These are phyloP conservation scores for Boletus smithii DNA, from an alignment of 1,284 basidiomycete species.

Conservation along the genomic window DNA sequence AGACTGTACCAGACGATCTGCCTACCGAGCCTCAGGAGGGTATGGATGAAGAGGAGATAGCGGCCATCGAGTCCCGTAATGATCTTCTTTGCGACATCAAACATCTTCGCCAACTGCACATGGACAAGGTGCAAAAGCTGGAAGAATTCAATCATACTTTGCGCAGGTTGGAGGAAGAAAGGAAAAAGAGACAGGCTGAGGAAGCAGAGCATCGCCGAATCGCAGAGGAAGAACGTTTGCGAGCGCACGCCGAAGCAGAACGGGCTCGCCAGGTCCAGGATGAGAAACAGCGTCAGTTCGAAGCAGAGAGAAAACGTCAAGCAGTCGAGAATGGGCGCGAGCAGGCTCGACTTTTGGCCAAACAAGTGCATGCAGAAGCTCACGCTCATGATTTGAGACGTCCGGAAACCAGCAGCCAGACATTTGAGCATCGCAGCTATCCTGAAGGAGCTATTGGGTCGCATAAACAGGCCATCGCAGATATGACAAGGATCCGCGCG, in stretches of 20 bases:
- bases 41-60: slow-evolving; percentile 26
- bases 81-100: slow-evolving; percentile 15
- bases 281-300: slow-evolving; percentile 7
- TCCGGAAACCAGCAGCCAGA: not conserved
- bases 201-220: slow-evolving; percentile 14
- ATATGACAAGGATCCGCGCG: slow-evolving; percentile 5
- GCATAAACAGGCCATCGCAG: slow-evolving; percentile 9
- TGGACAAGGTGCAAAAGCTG: slow-evolving; percentile 16
- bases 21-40: slow-evolving; percentile 16
- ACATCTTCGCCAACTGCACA: slow-evolving; percentile 19
- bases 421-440: not conserved
- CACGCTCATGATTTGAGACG: slow-evolving; percentile 4
- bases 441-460: not conserved
- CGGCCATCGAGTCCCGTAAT: slow-evolving; percentile 12
- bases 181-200: slow-evolving; percentile 17
- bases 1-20: slow-evolving; percentile 5
- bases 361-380: slow-evolving; percentile 11
- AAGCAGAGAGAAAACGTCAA: slow-evolving; percentile 12
- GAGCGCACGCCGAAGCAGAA: slow-evolving; percentile 9
- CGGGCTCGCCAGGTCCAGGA: slow-evolving; percentile 5
- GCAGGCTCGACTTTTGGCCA: slow-evolving; percentile 8
- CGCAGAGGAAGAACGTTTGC: slow-evolving; percentile 21
- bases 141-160: slow-evolving; percentile 18
- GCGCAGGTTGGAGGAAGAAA: slow-evolving; percentile 19
- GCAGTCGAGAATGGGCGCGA: slow-evolving; percentile 2